Conservation (phyloP, 495 filamentous ascomycete genomes). For the Durotheca rogersii region DNA sequence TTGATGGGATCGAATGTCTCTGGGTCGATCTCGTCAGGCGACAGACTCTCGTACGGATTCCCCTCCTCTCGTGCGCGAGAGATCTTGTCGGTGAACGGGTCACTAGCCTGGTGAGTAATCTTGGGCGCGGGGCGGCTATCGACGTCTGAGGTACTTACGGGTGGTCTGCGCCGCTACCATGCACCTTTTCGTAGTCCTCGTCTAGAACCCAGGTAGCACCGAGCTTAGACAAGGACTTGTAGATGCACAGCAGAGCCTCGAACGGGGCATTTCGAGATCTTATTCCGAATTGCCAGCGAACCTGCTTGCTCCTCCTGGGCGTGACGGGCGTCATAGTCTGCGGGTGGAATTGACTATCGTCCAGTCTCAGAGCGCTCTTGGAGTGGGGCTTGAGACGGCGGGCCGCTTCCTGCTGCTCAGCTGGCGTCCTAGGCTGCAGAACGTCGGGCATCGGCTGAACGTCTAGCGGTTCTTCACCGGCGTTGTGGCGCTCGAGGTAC, state of each 20-base stretch:
- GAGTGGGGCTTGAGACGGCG: slow-evolving; percentile 79
- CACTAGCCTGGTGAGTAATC: slow-evolving; percentile 20
- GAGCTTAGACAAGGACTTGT: slow-evolving; percentile 82
- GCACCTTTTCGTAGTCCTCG: slow-evolving; percentile 52
- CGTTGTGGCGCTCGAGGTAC: slow-evolving; percentile 73
- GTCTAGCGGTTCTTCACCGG: slow-evolving; percentile 43
- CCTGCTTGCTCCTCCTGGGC: slow-evolving; percentile 66
- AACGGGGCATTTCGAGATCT: slow-evolving; percentile 88
- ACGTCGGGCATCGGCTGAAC: slow-evolving; percentile 49
- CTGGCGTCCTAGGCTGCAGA: slow-evolving; percentile 57
- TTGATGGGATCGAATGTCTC: slow-evolving; percentile 40
- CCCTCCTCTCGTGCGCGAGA: slow-evolving; percentile 16
- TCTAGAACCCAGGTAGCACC: slow-evolving; percentile 79
- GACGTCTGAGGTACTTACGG: slow-evolving; percentile 15
- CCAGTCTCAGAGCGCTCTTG: slow-evolving; percentile 58
- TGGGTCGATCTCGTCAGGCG: slow-evolving; percentile 28
- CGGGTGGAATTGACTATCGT: slow-evolving; percentile 63
- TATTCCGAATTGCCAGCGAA: slow-evolving; percentile 97
- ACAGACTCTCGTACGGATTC: slow-evolving; percentile 32
- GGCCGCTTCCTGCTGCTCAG: slow-evolving; percentile 73
- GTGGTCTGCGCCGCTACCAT: slow-evolving; percentile 32
- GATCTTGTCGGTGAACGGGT: slow-evolving; percentile 28
- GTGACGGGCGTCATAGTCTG: slow-evolving; percentile 62
- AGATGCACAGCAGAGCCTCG: slow-evolving; percentile 91
- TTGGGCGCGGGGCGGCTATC: neutral